Conservation (phyloP, 306 rosid genomes). For the Cercis canadensis region DNA sequence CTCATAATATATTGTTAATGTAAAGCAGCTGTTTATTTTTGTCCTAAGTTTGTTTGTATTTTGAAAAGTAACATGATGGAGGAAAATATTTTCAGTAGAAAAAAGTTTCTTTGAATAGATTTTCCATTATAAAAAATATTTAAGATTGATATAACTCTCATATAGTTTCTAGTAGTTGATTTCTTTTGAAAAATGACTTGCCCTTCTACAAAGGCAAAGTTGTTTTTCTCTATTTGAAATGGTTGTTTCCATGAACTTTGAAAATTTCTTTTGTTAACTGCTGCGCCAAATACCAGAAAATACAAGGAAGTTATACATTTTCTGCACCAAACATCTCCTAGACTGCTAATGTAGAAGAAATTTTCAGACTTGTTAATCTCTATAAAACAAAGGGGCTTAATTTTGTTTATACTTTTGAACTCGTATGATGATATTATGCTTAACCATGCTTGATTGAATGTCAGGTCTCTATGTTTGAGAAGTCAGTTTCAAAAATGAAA, state of each 20-base stretch:
- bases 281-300: background rate
- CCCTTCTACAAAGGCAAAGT: too few species aligned
- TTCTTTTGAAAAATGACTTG: too few species aligned
- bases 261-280: background rate
- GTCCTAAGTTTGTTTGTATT: conserved; percentile 20
- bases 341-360: conserved; percentile 9
- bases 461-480: conserved; percentile 92
- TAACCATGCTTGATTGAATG: conserved; percentile 34
- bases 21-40: conserved; percentile 20
- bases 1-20: conserved; percentile 11
- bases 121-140: background rate
- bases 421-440: conserved; percentile 18
- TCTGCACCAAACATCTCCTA: background rate
- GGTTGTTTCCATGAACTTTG: background rate
- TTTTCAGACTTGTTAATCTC: background rate
- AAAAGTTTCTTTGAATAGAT: background rate
- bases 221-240: background rate
- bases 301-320: background rate
- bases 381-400: background rate
- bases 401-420: conserved; percentile 6
- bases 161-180: too few species aligned
- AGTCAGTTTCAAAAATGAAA: conserved; percentile 81
- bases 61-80: conserved; percentile 10
- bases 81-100: conserved; percentile 1
- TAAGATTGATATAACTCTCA: too few species aligned